Conservation (phyloP, 768 basidiomycete species). For the Galerina sulciceps region DNA sequence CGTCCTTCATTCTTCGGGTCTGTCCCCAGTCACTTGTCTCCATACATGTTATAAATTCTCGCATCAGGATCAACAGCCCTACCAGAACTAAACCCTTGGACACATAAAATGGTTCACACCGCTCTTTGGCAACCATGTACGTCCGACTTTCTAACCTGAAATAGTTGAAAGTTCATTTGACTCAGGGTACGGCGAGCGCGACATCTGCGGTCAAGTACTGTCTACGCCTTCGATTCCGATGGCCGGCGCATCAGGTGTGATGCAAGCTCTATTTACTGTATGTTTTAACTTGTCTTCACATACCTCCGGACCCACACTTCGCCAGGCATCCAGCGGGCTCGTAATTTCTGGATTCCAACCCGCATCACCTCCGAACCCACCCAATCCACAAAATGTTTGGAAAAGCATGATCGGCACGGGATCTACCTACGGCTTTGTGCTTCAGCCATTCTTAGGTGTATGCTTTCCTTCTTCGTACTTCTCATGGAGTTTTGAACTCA, state of each 20-base stretch:
- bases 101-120: background rate
- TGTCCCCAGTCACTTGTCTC: background rate
- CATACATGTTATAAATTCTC: background rate
- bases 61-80: background rate
- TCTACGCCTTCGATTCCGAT: conserved; percentile 5
- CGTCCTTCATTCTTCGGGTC: background rate
- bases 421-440: conserved; percentile 1
- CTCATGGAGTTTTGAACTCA: background rate
- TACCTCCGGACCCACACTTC: background rate
- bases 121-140: conserved; percentile 2
- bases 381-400: conserved; percentile 1
- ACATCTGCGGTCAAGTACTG: conserved; percentile 1
- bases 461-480: background rate
- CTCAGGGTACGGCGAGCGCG: conserved; percentile 7
- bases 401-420: background rate
- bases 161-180: background rate
- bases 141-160: background rate
- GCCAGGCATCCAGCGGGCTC: background rate
- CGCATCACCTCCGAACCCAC: background rate
- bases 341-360: conserved; percentile 4
- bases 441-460: background rate
- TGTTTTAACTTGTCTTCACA: background rate
- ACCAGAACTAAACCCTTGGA: background rate
- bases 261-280: background rate
- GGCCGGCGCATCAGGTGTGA: conserved; percentile 3